A percentile compares a stretch with the other conserved stretches of the same genome.
Conservation (phyloP, 164 flowering plant species). For the Dillenia turbinata region DNA sequence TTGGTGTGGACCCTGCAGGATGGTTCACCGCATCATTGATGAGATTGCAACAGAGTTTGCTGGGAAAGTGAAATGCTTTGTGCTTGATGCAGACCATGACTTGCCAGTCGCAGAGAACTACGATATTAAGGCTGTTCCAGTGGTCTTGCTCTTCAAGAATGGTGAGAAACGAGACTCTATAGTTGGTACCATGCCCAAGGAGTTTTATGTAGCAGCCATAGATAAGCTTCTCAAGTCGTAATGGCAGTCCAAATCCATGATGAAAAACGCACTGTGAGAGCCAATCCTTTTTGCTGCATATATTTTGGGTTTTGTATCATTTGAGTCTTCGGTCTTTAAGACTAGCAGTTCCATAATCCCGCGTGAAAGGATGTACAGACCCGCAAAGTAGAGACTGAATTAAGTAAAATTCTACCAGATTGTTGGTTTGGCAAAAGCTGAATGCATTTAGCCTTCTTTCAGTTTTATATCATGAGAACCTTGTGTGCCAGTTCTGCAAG, state of each 20-base stretch:
- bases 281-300: too few species aligned
- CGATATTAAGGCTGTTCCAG: slow-evolving; percentile 76
- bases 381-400: too few species aligned
- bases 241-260: not conserved
- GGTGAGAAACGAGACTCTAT: slow-evolving; percentile 62
- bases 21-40: slow-evolving; percentile 86
- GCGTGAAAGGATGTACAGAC: too few species aligned
- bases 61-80: slow-evolving; percentile 61
- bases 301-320: too few species aligned
- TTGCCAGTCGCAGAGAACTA: slow-evolving; percentile 48
- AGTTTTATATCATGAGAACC: too few species aligned
- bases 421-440: too few species aligned
- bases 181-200: slow-evolving; percentile 90
- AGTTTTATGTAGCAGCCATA: slow-evolving; percentile 64
- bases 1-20: slow-evolving; percentile 96
- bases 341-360: too few species aligned
- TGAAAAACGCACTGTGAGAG: too few species aligned
- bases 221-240: slow-evolving; percentile 50
- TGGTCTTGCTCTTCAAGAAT: slow-evolving; percentile 75
- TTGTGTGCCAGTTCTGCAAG: too few species aligned
- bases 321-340: too few species aligned
- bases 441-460: too few species aligned
- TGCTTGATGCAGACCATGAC: slow-evolving; percentile 63
- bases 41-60: slow-evolving; percentile 71
- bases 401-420: too few species aligned